Percentiles rank a stretch among this genome's conserved stretches.
Conservation (phyloP, 208 protist genomes). For the Plasmodiophora brassicae region DNA sequence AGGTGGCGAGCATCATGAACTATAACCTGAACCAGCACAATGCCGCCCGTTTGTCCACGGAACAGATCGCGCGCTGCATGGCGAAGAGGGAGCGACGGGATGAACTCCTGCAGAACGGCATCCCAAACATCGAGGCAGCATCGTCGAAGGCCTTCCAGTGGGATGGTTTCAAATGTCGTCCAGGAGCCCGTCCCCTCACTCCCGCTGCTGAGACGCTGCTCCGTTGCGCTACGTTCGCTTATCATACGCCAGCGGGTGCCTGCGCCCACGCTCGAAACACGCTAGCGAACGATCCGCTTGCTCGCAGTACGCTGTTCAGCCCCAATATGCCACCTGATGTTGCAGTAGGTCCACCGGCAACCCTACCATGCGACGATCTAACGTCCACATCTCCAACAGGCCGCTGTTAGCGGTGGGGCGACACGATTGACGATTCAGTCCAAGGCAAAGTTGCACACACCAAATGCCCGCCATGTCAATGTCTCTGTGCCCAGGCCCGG, state of each 20-base stretch:
- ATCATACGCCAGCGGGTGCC: neutral
- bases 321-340: neutral
- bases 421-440: neutral
- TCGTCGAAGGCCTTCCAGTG: neutral
- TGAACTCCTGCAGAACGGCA: neutral
- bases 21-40: conserved; percentile 21
- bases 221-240: neutral
- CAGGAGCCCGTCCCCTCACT: neutral
- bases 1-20: neutral
- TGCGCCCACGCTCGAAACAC: neutral
- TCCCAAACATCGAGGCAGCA: neutral
- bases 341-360: neutral
- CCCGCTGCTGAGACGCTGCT: neutral
- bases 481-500: neutral
- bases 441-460: neutral
- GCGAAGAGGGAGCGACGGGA: neutral
- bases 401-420: neutral
- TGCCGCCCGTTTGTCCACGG: neutral
- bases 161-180: neutral
- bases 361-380: neutral
- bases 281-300: neutral
- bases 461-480: neutral
- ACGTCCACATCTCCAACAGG: neutral
- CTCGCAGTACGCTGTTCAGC: neutral
- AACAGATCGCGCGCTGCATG: conserved; percentile 17